These are phyloP conservation scores for Trichocomaceae sp. DNA, from an alignment of 2,329 filamentous ascomycete genomes.

Conservation along the genomic window DNA sequence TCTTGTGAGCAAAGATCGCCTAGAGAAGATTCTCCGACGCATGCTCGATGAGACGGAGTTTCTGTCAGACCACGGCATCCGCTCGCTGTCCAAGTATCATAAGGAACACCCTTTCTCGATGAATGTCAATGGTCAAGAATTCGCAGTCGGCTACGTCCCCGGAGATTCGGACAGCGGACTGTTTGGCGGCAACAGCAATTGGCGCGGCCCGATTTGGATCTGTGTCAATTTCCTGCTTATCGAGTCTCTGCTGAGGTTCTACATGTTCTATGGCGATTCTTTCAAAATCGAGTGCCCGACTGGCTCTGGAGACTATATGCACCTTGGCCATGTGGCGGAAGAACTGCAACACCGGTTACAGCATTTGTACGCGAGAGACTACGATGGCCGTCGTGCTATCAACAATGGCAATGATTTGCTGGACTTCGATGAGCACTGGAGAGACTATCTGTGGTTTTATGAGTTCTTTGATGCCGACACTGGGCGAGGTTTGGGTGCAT, in stretches of 20 bases:
- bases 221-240: slow-evolving; percentile 93
- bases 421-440: slow-evolving; percentile 90
- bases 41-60: slow-evolving; percentile 97
- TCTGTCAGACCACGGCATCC: slow-evolving; percentile 80
- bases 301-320: slow-evolving; percentile 90
- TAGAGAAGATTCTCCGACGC: slow-evolving; percentile 78
- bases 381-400: slow-evolving; percentile 81
- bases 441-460: slow-evolving; percentile 89
- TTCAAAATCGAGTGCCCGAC: slow-evolving; percentile 91
- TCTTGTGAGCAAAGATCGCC: slow-evolving; percentile 85
- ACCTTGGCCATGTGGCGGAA: slow-evolving; percentile 87
- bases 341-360: slow-evolving; percentile 92
- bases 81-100: slow-evolving; percentile 86
- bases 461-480: slow-evolving; percentile 95
- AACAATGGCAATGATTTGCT: slow-evolving; percentile 78
- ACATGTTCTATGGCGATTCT: slow-evolving; percentile 86
- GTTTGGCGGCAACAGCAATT: slow-evolving; percentile 97
- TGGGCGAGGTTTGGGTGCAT: slow-evolving; percentile 82
- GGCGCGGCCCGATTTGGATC: slow-evolving; percentile 92
- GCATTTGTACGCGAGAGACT: slow-evolving; percentile 77
- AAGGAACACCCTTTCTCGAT: slow-evolving; percentile 86
- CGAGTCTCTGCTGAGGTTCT: slow-evolving; percentile 90
- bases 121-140: slow-evolving; percentile 88
- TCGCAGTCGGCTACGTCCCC: slow-evolving; percentile 80
- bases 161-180: slow-evolving; percentile 95